A percentile compares a stretch with the other conserved stretches of the same genome.
Evolutionary conservation across 2,329 filamentous ascomycete genomes (phyloP).

Genomic region (Colletotrichum higginsianum): DNA sequence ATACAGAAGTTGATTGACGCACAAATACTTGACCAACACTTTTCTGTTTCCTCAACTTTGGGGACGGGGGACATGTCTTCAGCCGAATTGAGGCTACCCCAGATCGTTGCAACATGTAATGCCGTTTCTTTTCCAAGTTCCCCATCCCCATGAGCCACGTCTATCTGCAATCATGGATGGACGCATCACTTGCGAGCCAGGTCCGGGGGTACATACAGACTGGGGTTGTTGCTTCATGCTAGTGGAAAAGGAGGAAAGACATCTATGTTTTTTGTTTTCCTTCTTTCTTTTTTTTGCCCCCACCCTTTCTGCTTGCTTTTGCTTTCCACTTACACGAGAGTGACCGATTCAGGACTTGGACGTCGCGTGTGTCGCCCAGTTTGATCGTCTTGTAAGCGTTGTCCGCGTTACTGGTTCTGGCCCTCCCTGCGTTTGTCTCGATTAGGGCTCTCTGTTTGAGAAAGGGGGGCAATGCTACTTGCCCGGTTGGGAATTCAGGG

Average conservation of each 20-base stretch:
- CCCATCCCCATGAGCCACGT: neutral
- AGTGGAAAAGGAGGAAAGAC: neutral
- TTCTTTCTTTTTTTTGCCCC: neutral
- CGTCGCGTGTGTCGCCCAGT: neutral
- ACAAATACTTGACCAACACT: neutral
- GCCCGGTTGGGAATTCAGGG: neutral
- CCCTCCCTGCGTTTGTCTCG: neutral
- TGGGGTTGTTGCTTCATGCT: too few species aligned
- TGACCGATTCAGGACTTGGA: neutral
- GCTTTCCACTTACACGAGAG: too few species aligned
- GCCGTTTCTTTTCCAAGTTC: neutral
- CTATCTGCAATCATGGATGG: neutral
- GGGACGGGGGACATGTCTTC: neutral
- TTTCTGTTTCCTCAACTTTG: neutral
- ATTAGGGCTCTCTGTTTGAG: too few species aligned
- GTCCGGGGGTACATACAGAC: too few species aligned
- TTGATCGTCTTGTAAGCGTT: neutral
- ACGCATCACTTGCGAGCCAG: neutral
- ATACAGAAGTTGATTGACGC: conserved; percentile 19
- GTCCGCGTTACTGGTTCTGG: neutral
- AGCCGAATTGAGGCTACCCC: neutral
- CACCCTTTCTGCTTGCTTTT: neutral
- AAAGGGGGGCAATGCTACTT: too few species aligned
- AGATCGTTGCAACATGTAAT: too few species aligned
- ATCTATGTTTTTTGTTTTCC: neutral